Evolutionary conservation across 257 asterid genomes (phyloP), one percentile per base, ranked within the genome.

Genomic region (Paraleonurus japonicus): DNA sequence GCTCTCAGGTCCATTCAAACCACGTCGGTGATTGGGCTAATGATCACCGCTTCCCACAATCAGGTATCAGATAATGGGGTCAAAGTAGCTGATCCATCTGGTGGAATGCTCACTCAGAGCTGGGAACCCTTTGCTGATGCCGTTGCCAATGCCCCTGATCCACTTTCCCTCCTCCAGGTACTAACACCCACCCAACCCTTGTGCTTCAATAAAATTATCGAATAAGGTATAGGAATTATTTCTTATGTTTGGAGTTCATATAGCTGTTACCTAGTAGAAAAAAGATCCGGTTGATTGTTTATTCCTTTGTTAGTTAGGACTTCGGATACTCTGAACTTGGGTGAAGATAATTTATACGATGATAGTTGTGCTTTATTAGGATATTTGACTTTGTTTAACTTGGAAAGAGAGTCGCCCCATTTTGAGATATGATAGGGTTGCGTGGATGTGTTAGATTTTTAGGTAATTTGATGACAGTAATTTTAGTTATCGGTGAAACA

Each of bases 31-130:
- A 83, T 75, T 12, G 99, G 98, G 11, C 72, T 94, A 51, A 91
- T 91, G 99, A 89, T 94, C 82, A 94, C 98, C 3, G 98, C 99
- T 23, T 94, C 99, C 15, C 99, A 94, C 84, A 94, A 94, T 48
- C 26, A 81, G 71, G 83, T 85, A 5, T 83, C 89, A 0, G 96
- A 92, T 73, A 92, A 92, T 74, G 99, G 99, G 23, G 80, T 95
- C 79, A 95, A 95, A 81, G 80, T 94, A 16, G 96, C 97, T 16
- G 96, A 95, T 24, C 89, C 95, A 4, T 79, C 86, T 23, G 98
- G 99, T n/a, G 98, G 95, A 72, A 92, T 95, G 98, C 86, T 95
- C 77, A 84, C 99, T 78, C 99, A 92, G 83, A 73, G 70, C 20
- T 95, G 96, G 99, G 99, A 95, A 67, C 96, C 96, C 41, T 95